A percentile compares a stretch with the other conserved stretches of the same genome.
Evolutionary conservation across 179 eudicot genomes (phyloP).

Genomic region (Monotropa hypopitys): DNA sequence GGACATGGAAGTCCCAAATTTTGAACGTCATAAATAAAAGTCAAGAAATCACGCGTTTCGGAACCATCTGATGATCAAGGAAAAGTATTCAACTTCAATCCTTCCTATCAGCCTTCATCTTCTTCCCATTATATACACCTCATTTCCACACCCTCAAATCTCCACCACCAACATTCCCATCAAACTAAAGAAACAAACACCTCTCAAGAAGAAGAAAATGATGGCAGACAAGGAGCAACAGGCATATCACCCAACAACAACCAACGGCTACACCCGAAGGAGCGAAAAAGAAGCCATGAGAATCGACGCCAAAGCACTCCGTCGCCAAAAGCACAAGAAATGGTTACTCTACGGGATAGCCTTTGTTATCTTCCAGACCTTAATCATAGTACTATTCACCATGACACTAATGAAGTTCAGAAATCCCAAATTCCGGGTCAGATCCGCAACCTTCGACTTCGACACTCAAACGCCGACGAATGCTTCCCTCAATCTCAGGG

Average conservation of each 20-base stretch:
- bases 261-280: neutral
- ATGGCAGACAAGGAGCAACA: constrained; percentile 4
- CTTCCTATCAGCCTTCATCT: neutral
- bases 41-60: neutral
- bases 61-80: neutral
- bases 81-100: neutral
- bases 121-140: neutral
- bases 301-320: neutral
- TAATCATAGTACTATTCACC: neutral
- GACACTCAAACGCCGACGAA: neutral
- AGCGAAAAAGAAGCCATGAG: neutral
- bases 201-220: too few species aligned
- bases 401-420: neutral
- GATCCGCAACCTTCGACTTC: constrained; percentile 6
- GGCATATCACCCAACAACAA: neutral
- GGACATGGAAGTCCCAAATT: neutral
- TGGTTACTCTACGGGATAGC: neutral
- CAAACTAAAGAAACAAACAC: too few species aligned
- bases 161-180: neutral
- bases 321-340: neutral
- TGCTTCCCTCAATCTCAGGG: neutral
- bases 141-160: neutral
- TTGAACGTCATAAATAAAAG: neutral
- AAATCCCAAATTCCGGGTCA: neutral
- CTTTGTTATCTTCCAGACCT: neutral